phyloP scores from a whole-genome alignment of 352 stramenopile genomes.

The Pythium insidiosum region DNA sequence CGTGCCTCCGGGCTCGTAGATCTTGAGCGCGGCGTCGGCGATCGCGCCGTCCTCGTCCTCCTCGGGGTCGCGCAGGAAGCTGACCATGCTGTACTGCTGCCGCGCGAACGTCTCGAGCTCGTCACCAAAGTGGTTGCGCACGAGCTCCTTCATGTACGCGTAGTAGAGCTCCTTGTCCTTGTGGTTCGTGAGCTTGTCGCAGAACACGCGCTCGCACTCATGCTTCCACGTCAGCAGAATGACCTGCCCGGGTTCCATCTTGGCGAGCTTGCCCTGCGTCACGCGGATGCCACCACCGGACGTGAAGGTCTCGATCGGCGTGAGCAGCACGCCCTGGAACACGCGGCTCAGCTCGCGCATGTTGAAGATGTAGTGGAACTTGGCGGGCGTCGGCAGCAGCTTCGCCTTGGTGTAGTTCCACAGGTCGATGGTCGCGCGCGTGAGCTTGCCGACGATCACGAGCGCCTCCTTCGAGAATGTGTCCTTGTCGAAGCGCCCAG shows the following conservation, averaged over 20 bases:
- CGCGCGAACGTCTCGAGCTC: conserved; percentile 65
- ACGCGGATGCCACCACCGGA: conserved; percentile 83
- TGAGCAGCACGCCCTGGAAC: conserved; percentile 97
- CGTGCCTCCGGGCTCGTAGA: conserved; percentile 95
- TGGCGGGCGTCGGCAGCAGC: conserved; percentile 95
- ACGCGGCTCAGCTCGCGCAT: conserved; percentile 97
- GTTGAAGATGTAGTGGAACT: conserved; percentile 99
- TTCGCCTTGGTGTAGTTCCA: conserved; percentile 98
- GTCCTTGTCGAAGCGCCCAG: conserved; percentile 89
- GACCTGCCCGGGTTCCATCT: conserved; percentile 89
- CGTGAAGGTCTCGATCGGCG: conserved; percentile 92
- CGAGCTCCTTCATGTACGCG: conserved; percentile 88
- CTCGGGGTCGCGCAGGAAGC: conserved; percentile 95
- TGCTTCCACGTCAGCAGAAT: conserved; percentile 97
- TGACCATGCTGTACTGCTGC: conserved; percentile 92
- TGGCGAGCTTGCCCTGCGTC: conserved; percentile 75
- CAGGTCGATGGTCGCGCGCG: conserved; percentile 92
- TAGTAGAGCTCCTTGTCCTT: conserved; percentile 96
- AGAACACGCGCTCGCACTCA: conserved; percentile 97
- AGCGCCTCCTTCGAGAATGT: conserved; percentile 80
- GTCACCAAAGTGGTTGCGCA: conserved; percentile 88
- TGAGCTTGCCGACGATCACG: conserved; percentile 90
- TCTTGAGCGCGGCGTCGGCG: conserved; percentile 92
- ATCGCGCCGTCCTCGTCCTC: conserved; percentile 95
- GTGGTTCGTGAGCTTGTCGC: conserved; percentile 95